Base-by-base conservation (phyloP, 768 basidiomycete genomes). In the Epithele typhae region DNA sequence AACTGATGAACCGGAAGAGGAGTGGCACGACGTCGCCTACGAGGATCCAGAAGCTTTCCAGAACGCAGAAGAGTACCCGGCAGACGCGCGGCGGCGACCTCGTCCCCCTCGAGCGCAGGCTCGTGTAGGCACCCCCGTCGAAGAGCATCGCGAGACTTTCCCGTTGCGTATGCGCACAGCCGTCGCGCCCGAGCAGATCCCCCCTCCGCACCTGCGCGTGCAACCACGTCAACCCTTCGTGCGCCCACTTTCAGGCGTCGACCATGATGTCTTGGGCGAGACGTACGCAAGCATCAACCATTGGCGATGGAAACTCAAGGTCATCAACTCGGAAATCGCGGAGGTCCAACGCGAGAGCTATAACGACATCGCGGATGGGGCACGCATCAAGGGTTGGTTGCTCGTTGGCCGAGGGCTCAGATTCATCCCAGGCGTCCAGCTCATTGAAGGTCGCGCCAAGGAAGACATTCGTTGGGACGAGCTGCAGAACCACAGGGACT, bases 381-480 rank as follows among this genome's bases (percentile, higher is more conserved):
- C 73, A 24, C 67, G 75, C 37, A 76, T 86, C 49, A 84, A 82
- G 55, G 89, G 89, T 0, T 91, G 87, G 86, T 59, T 92, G 43
- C 65, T 92, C 59, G 74, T 87, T 33, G 89, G 89, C 8, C 72
- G 78, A 22, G 87, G 85, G 1, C 61, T 90, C 48, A 64, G 79
- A 45, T 75, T 73, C 54, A 61, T 91, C 22, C 79, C 79, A 24
- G 79, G 80, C 2, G 64, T 84, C 5, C 68, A 85, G 59, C 66
- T 84, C 27, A 88, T 92, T 19, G 83, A 87, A 59, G 89, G 89
- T 2, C 68, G 84, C 48, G 83, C 87, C 12, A 89, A 87, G 62
- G 87, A 91, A 57, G 88, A 91, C 61, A 79, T 92, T 27, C 67
- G 84, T 44, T 92, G 88, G 87, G 79, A 82, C 48, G 79, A 86